Percentiles rank a stretch among this genome's conserved stretches.
Evolutionary conservation across 768 basidiomycete species (phyloP).

Genomic region (Asterophora lycoperdoides): DNA sequence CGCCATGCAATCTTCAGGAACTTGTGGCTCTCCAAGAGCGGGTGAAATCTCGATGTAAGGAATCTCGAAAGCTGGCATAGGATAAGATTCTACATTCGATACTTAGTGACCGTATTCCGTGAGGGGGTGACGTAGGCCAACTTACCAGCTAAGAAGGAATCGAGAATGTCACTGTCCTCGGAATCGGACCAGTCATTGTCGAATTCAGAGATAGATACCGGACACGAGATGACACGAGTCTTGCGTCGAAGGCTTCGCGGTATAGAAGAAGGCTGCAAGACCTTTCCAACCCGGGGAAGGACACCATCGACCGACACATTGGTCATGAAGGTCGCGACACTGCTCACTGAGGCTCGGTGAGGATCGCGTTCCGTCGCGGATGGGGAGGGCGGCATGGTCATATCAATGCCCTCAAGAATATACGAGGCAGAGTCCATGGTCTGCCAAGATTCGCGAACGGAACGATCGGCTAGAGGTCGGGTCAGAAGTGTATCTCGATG

Average conservation of each 20-base stretch:
- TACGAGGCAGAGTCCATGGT: slow-evolving; percentile 35
- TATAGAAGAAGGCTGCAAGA: slow-evolving; percentile 3
- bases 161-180: slow-evolving; percentile 30
- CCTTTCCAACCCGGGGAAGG: slow-evolving; percentile 34
- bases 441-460: slow-evolving; percentile 44
- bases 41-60: slow-evolving; percentile 27
- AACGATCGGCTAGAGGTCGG: slow-evolving; percentile 15
- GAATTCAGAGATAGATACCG: slow-evolving; percentile 37
- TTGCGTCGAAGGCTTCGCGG: slow-evolving; percentile 3
- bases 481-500: background rate
- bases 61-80: slow-evolving; percentile 35
- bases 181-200: slow-evolving; percentile 36
- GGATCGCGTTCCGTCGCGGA: slow-evolving; percentile 24
- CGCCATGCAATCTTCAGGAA: slow-evolving; percentile 8
- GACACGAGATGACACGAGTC: slow-evolving; percentile 28
- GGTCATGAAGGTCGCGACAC: slow-evolving; percentile 54
- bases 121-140: slow-evolving; percentile 4
- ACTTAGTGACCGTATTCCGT: background rate
- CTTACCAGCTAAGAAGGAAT: slow-evolving; percentile 32
- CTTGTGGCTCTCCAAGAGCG: slow-evolving; percentile 23
- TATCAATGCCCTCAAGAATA: slow-evolving; percentile 37
- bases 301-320: slow-evolving; percentile 56
- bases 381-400: slow-evolving; percentile 32
- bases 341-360: slow-evolving; percentile 43
- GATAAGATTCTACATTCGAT: slow-evolving; percentile 33